Evolutionary conservation across 2,329 filamentous ascomycete genomes (phyloP).

Genomic region (Cordyceps tenuipes): DNA sequence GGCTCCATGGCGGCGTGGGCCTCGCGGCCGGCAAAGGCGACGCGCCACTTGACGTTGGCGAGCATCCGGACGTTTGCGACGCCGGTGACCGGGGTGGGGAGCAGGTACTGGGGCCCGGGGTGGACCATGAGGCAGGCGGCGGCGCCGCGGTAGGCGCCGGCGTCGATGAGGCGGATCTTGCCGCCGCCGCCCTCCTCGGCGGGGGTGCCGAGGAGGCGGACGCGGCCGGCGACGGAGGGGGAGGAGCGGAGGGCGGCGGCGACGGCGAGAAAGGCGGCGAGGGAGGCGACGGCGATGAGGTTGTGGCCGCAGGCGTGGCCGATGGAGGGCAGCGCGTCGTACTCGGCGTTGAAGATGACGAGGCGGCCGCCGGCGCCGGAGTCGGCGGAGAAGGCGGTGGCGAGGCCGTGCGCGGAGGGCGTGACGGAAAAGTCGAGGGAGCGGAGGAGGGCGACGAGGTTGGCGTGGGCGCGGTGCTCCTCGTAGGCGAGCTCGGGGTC

Average conservation of each 20-base stretch:
- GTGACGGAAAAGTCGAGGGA: constrained; percentile 20
- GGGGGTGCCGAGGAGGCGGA: constrained; percentile 32
- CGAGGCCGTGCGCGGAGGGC: constrained; percentile 24
- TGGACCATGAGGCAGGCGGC: constrained; percentile 20
- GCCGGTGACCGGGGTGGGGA: constrained; percentile 14
- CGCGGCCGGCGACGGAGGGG: constrained; percentile 25
- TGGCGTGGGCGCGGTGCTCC: constrained; percentile 22
- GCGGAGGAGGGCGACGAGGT: constrained; percentile 16
- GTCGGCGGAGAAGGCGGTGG: constrained; percentile 25
- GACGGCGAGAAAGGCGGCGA: constrained; percentile 26
- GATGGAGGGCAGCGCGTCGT: constrained; percentile 27
- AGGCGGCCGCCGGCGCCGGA: constrained; percentile 22
- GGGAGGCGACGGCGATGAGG: constrained; percentile 22
- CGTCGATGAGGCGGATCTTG: constrained; percentile 32
- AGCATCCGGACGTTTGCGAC: constrained; percentile 22
- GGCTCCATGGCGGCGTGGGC: constrained; percentile 40
- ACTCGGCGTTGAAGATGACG: constrained; percentile 25
- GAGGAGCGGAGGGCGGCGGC: constrained; percentile 22
- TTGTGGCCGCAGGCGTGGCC: constrained; percentile 30
- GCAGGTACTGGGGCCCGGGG: constrained; percentile 11
- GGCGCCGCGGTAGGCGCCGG: constrained; percentile 18
- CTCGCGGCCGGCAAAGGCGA: constrained; percentile 31
- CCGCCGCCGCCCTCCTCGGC: constrained; percentile 35
- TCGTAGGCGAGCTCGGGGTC: constrained; percentile 23
- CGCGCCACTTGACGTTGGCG: constrained; percentile 24